Conservation (phyloP, 2,329 filamentous ascomycete genomes). For the Aureobasidium sp. region DNA sequence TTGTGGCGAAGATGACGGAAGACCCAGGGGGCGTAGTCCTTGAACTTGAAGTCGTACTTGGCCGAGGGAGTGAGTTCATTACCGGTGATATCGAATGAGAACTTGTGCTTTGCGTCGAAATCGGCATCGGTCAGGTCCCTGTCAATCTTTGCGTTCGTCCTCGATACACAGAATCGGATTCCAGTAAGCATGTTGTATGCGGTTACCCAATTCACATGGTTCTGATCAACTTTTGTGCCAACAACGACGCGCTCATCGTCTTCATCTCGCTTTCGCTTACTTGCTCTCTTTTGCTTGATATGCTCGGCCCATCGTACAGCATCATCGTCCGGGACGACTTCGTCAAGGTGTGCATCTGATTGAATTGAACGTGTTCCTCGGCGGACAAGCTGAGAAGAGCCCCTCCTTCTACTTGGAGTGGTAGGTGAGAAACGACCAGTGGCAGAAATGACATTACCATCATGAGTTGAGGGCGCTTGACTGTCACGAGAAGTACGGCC, state of each 20-base stretch:
- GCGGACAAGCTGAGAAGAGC: slow-evolving; percentile 75
- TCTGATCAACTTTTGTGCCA: slow-evolving; percentile 95
- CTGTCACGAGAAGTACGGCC: slow-evolving; percentile 63
- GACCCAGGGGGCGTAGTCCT: slow-evolving; percentile 99
- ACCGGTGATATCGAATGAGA: slow-evolving; percentile 96
- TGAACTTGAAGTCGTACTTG: slow-evolving; percentile 99
- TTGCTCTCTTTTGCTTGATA: slow-evolving; percentile 84
- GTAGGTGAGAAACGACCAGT: slow-evolving; percentile 78
- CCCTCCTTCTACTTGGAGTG: slow-evolving; percentile 57
- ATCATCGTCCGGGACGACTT: slow-evolving; percentile 80
- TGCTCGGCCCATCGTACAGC: slow-evolving; percentile 87
- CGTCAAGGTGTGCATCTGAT: slow-evolving; percentile 69
- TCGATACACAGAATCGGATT: slow-evolving; percentile 91
- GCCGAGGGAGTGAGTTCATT: slow-evolving; percentile 96
- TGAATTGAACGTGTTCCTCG: slow-evolving; percentile 78
- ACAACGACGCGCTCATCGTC: slow-evolving; percentile 88
- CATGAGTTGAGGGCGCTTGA: slow-evolving; percentile 31
- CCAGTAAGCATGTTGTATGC: slow-evolving; percentile 99
- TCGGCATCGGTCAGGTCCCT: slow-evolving; percentile 82
- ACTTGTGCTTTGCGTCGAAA: slow-evolving; percentile 92
- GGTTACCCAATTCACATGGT: slow-evolving; percentile 93
- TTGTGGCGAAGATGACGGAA: slow-evolving; percentile 83
- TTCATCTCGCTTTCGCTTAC: slow-evolving; percentile 74
- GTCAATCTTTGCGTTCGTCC: slow-evolving; percentile 95
- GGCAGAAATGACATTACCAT: slow-evolving; percentile 55